Evolutionary conservation across 2,329 filamentous ascomycete genomes (phyloP), one percentile per base, ranked within the genome.

Genomic region (Colletotrichum ledebouriae): DNA sequence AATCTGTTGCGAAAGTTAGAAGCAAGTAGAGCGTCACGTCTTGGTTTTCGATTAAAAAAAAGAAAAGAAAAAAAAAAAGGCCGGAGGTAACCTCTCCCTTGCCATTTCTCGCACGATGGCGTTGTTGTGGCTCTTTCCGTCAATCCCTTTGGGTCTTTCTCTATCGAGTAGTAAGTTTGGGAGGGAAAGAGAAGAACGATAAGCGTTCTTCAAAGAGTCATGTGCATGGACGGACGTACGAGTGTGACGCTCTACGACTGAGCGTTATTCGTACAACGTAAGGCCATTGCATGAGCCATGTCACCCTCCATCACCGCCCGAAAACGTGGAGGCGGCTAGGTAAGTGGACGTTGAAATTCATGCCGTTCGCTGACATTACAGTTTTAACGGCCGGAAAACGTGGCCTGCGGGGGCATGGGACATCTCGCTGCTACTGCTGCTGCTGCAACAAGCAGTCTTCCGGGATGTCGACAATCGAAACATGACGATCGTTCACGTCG

Each of bases 231-330:
- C 29, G 39, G 20, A 49, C 49, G 25, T 29, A 29, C 29, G 6
- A 29, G 29, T 29, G 6, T 2, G 29, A 29, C 29, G 29, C 29
- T 29, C 29, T 29, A 29, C 29, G 29, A 29, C 29, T 13, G 52
- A 44, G 60, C 37, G 10, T 59, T 65, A n/a, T 59, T 68, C 17
- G 46, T 53, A 12, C 53, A 41, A 39, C 25, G 60, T 55, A 46
- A 42, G 56, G 33, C 34, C 59, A 34, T 41, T 55, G 61, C 60
- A 56, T 37, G 12, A 59, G 47, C 55, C 42, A 65, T 68, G 60
- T 59, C 55, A 64, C 60, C 55, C 60, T 65, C 65, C 53, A 37
- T 59, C 33, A 49, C 17, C 37, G 17, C 17, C 37, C 17, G 17
- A 65, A 47, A 41, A 55, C 22, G 55, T 49, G 65, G 55, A 53